These are phyloP conservation scores for Chaetomium strumarium DNA, from an alignment of 2,329 filamentous ascomycete genomes.

Conservation along the genomic window DNA sequence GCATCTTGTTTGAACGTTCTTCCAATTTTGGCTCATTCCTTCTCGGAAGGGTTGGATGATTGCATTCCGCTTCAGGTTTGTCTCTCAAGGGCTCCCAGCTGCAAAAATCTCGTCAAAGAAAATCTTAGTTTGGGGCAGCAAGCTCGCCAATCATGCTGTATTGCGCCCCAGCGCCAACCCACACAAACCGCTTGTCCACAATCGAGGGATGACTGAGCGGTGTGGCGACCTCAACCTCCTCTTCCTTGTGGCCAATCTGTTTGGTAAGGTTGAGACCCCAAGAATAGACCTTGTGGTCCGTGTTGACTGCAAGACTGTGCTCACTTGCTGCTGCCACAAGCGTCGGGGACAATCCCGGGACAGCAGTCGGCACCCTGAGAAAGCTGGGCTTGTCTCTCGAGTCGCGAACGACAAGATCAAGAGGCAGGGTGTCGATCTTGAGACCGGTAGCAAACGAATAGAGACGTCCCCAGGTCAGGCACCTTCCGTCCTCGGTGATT, in stretches of 20 bases:
- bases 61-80: not conserved
- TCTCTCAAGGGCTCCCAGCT: not conserved
- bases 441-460: slow-evolving; percentile 34
- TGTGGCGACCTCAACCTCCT: slow-evolving; percentile 72
- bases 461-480: slow-evolving; percentile 54
- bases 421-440: slow-evolving; percentile 49
- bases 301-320: slow-evolving; percentile 64
- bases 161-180: slow-evolving; percentile 78
- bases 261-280: slow-evolving; percentile 79
- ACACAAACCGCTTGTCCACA: slow-evolving; percentile 64
- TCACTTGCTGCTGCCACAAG: slow-evolving; percentile 60
- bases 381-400: slow-evolving; percentile 60
- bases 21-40: not conserved
- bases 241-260: slow-evolving; percentile 67
- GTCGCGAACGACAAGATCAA: slow-evolving; percentile 54
- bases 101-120: not conserved
- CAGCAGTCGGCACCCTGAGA: slow-evolving; percentile 55
- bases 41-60: no score
- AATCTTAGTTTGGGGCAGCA: not conserved
- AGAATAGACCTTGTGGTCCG: slow-evolving; percentile 61
- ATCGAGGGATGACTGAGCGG: slow-evolving; percentile 77
- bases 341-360: slow-evolving; percentile 52
- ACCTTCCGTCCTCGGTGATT: slow-evolving; percentile 48
- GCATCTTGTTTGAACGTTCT: not conserved
- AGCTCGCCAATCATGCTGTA: slow-evolving; percentile 56